These are phyloP conservation scores for Dipteronia dyeriana DNA, from an alignment of 345 rosid species.

Conservation along the genomic window DNA sequence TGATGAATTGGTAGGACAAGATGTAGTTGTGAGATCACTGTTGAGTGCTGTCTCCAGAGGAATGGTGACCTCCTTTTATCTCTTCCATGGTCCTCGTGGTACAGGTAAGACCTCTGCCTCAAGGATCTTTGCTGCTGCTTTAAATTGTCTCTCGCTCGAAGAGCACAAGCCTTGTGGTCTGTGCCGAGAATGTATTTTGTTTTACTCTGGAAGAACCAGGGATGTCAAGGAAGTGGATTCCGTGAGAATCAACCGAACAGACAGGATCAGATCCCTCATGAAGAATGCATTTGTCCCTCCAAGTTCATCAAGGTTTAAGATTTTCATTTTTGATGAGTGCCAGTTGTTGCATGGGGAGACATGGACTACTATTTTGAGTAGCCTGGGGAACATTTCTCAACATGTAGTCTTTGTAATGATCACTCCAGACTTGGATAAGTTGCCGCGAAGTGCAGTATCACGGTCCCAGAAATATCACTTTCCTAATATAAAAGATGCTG, in stretches of 20 bases:
- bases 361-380: constrained; percentile 69
- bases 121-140: constrained; percentile 86
- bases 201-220: constrained; percentile 69
- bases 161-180: constrained; percentile 84
- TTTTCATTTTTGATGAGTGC: constrained; percentile 85
- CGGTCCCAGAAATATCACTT: constrained; percentile 84
- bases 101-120: constrained; percentile 92
- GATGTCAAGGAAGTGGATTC: constrained; percentile 81
- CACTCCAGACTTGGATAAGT: constrained; percentile 80
- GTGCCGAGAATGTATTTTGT: constrained; percentile 71
- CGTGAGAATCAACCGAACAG: constrained; percentile 57
- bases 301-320: constrained; percentile 68
- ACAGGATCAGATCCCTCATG: constrained; percentile 57
- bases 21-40: constrained; percentile 72
- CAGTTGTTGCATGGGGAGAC: constrained; percentile 75
- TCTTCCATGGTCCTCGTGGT: constrained; percentile 94
- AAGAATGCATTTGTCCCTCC: constrained; percentile 73
- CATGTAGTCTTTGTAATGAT: constrained; percentile 73
- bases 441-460: constrained; percentile 73
- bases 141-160: constrained; percentile 76
- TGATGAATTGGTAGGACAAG: constrained; percentile 85
- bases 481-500: constrained; percentile 64
- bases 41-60: constrained; percentile 74
- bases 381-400: constrained; percentile 64
- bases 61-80: constrained; percentile 70